Base-by-base conservation (phyloP, 2,329 filamentous ascomycete genomes). In the Samsoniella hepiali region DNA sequence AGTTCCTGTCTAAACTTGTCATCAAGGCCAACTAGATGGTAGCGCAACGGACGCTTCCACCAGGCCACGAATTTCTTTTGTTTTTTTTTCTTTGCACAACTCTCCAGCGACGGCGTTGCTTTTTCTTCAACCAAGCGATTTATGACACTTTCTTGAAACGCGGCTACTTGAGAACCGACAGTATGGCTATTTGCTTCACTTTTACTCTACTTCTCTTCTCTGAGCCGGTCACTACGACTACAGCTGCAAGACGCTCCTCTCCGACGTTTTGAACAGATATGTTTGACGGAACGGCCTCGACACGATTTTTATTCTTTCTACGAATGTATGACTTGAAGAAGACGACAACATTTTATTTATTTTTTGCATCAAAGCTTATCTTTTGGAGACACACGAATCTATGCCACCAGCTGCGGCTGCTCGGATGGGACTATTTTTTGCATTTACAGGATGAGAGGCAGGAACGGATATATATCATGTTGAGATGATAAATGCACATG, bases 1-100 rank as follows among this genome's bases (percentile, higher is more conserved):
- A 97, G 82, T 97, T 98, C 82, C 81, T 97, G 69, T 96, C 93
- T 44, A 96, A 96, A 79, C 86, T 98, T 72, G 93, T 97, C 75
- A 97, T 97, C 76, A 92, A 94, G 71, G 91, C 94, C 72, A 96
- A 96, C 81, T 96, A 83, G 75, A 68, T 66, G 69, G 64, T 15
- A 42, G 42, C 31, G 42, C 15, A 17, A n/a, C 13, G 10, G 31
- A 15, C 40, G 11, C 42, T 27, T 38, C 38, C 22, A 17, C 29
- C 11, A 10, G 29, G 32, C 50, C 13, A 55, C 32, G 31, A 63
- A 67, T 65, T 64, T 67, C 57, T 57, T 67, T 65, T 67, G 60
- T 67, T 65, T 68, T 65, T 68, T 65, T 67, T 7, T 68, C 66
- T 69, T 69, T 66, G 31, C 29, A 53, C 66, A 68, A 69, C 72